phyloP scores from a whole-genome alignment of 2,329 filamentous ascomycete species.

The Tolypocladium sp. region DNA sequence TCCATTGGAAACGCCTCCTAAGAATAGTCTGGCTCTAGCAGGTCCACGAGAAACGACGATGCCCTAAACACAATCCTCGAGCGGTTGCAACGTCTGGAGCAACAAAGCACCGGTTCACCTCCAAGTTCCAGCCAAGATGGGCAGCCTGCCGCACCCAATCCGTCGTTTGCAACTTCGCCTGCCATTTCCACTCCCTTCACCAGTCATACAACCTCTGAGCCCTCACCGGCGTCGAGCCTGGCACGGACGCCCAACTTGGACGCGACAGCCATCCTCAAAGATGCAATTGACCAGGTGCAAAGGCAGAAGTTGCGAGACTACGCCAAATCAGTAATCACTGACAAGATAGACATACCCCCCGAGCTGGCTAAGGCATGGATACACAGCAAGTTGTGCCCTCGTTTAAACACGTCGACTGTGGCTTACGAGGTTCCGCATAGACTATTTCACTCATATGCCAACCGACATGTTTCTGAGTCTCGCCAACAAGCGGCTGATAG shows the following conservation, averaged over 20 bases:
- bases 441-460: slow-evolving; percentile 19
- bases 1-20: not conserved
- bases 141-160: not conserved
- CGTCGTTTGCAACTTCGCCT: not conserved
- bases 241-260: slow-evolving; percentile 8
- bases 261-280: slow-evolving; percentile 15
- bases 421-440: slow-evolving; percentile 3
- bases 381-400: slow-evolving; percentile 6
- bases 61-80: slow-evolving; percentile 14
- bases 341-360: slow-evolving; percentile 13
- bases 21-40: not conserved
- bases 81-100: slow-evolving; percentile 18
- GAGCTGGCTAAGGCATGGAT: slow-evolving; percentile 18
- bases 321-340: slow-evolving; percentile 11
- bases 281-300: slow-evolving; percentile 18
- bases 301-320: slow-evolving; percentile 12
- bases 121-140: not conserved
- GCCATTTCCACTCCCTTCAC: not conserved
- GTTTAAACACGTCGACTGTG: not conserved
- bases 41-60: not conserved
- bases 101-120: not conserved
- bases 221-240: not conserved
- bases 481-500: slow-evolving; percentile 15
- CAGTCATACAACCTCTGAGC: not conserved
- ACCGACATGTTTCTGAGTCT: slow-evolving; percentile 18